phyloP scores from a whole-genome alignment of 2,329 filamentous ascomycete species.

The Eutypa lata region DNA sequence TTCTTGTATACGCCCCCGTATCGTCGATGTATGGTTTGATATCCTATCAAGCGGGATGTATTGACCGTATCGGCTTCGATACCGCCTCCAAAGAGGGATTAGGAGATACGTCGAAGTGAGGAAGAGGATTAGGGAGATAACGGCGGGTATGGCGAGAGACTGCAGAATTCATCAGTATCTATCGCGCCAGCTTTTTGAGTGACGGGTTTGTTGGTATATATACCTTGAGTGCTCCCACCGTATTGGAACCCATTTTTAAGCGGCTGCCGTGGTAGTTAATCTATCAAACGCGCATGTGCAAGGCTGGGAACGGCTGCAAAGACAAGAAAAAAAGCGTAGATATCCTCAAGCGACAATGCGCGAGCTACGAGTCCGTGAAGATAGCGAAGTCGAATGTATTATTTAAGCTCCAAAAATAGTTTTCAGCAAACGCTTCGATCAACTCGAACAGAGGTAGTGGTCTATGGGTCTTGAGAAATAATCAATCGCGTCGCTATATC shows the following conservation, averaged over 20 bases:
- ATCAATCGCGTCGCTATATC: no score
- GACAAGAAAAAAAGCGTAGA: background rate
- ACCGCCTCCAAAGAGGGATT: conserved; percentile 66
- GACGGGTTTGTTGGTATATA: background rate
- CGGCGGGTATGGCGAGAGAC: conserved; percentile 68
- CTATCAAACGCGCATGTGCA: background rate
- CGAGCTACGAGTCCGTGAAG: background rate
- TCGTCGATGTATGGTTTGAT: conserved; percentile 52
- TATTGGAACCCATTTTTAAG: background rate
- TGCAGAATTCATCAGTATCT: conserved; percentile 29
- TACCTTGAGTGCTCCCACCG: background rate
- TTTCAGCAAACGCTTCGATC: no score
- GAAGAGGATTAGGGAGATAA: conserved; percentile 69
- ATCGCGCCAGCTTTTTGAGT: background rate
- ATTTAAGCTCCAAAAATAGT: no score
- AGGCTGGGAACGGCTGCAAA: background rate
- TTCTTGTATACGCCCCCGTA: conserved; percentile 49
- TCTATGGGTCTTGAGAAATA: no score
- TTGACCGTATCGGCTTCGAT: conserved; percentile 68
- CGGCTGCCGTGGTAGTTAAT: background rate
- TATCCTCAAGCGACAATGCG: no score
- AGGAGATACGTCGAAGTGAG: conserved; percentile 62
- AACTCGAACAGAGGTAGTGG: no score
- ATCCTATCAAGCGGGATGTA: conserved; percentile 69
- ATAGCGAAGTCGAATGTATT: background rate